These are phyloP conservation scores for Mycosphaerella sp. DNA, from an alignment of 2,329 filamentous ascomycete genomes.

Conservation along the genomic window DNA sequence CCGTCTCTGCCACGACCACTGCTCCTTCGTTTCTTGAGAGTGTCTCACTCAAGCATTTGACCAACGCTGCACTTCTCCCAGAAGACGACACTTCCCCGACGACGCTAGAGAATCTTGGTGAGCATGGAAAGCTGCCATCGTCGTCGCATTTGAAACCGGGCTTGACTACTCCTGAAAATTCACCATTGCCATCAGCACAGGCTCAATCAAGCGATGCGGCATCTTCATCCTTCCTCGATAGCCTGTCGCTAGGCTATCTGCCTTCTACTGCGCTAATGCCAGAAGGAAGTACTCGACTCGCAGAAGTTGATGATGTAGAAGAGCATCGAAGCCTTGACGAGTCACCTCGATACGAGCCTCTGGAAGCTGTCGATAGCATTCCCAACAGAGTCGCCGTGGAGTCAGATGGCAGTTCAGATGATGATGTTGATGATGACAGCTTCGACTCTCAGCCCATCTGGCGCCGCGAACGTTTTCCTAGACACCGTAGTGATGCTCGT, in stretches of 20 bases:
- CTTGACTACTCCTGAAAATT: no score
- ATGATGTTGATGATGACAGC: neutral
- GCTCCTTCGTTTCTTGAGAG: neutral
- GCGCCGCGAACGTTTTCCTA: neutral
- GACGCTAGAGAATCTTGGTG: neutral
- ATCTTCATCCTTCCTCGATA: constrained; percentile 3
- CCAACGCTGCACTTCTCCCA: constrained; percentile 2
- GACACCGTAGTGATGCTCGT: neutral
- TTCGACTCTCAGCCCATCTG: neutral
- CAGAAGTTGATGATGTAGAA: neutral
- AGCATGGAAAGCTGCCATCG: neutral
- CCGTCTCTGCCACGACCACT: neutral
- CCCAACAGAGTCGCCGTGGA: neutral
- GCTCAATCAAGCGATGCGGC: neutral
- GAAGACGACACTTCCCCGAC: neutral
- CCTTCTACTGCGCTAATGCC: neutral
- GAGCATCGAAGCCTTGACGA: neutral
- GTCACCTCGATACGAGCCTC: neutral
- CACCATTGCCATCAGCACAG: no score
- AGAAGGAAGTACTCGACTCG: neutral
- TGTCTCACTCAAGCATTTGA: constrained; percentile 4
- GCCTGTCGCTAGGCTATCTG: neutral
- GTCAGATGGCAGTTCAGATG: neutral
- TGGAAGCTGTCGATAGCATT: neutral
- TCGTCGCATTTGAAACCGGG: no score